Evolutionary conservation across 306 rosid species (phyloP), one percentile per base, ranked within the genome.

Genomic region (Sesbania bispinosa): DNA sequence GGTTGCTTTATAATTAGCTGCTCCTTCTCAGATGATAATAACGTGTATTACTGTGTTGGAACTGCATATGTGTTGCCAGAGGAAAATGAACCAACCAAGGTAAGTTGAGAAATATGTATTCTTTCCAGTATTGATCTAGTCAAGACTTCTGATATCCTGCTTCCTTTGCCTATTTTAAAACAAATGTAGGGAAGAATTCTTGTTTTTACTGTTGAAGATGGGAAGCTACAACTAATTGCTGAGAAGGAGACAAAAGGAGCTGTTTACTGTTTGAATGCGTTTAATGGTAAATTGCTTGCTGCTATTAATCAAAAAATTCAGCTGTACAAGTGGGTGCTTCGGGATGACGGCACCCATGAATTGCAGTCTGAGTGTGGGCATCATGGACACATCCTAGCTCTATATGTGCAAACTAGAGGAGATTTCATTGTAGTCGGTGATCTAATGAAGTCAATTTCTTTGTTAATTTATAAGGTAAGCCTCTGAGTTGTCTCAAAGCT

Each of bases 211-310:
- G 99, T 95, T 42, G 99, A 95, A 83, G 99, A 95, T 60, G 97
- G 99, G 76, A 95, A 91, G 84, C 88, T 95, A 79, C 97, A 88
- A 73, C 92, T 95, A 59, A 82, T 95, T 57, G 96, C 96, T 0
- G 99, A 95, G 88, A 95, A 95, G 80, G 99, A 95, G 83, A 95
- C 99, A 5, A 95, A 95, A 80, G 99, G 99, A 45, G 82, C 99
- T 69, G 99, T 91, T 75, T 95, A 95, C 71, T 82, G 96, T 48
- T 72, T 95, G 85, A 95, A 89, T 69, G 93, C 99, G 2, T 95
- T 95, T 75, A 95, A 95, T 46, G 99, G 99, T 46, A 95, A 95
- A 80, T 63, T 95, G 69, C 96, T 95, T 47, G 99, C 99, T 69
- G 97, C 92, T 54, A 95, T 95, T 74, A 95, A 95, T 85, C 99